Evolutionary conservation across 2,329 filamentous ascomycete genomes (phyloP).

Genomic region (Colletotrichum gloeosporioides): DNA sequence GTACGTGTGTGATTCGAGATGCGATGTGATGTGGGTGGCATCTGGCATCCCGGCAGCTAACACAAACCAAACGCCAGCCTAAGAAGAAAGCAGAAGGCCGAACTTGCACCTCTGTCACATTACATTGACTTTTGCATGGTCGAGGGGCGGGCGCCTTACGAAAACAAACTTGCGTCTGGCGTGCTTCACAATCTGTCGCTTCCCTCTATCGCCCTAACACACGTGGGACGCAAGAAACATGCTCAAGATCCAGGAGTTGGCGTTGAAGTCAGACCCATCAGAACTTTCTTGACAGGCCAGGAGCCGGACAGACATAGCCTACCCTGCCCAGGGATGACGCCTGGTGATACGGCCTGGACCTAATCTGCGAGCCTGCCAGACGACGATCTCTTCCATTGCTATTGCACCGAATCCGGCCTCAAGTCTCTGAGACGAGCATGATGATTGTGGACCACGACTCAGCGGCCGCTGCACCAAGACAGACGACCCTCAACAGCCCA

Average conservation of each 20-base stretch:
- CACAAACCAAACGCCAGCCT: neutral
- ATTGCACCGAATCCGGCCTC: conserved; percentile 2
- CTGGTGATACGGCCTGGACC: neutral
- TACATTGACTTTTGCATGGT: neutral
- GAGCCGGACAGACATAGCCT: neutral
- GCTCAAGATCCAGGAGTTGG: neutral
- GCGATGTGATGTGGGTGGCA: conserved; percentile 7
- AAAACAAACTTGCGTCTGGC: conserved; percentile 1
- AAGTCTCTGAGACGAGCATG: neutral
- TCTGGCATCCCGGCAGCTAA: neutral
- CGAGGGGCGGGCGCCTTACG: neutral
- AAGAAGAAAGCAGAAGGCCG: neutral
- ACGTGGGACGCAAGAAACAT: neutral
- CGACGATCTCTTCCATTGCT: neutral
- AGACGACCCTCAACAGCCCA: neutral
- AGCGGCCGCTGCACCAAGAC: neutral
- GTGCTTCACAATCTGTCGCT: conserved; percentile 7
- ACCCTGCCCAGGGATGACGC: neutral
- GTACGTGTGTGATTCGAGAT: neutral
- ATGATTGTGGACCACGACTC: neutral
- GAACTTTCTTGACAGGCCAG: neutral
- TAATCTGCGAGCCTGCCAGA: neutral
- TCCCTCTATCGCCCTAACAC: neutral
- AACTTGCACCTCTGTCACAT: neutral
- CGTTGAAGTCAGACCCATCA: neutral